phyloP scores from a whole-genome alignment of 768 basidiomycete genomes.

The Lactifluus subvellereus region DNA sequence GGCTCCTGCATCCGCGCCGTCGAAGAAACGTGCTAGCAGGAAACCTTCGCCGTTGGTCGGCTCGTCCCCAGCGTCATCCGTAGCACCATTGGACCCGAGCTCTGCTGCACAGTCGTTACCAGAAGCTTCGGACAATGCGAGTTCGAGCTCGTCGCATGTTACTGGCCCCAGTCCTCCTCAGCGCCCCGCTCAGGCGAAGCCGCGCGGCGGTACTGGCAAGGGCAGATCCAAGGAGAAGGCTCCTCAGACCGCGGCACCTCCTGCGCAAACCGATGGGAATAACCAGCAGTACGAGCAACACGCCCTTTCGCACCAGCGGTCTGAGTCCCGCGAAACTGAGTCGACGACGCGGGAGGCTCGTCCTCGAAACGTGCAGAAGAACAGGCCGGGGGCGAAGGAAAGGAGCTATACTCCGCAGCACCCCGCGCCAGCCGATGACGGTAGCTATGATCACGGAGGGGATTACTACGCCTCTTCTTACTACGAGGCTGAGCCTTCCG shows the following conservation, averaged over 20 bases:
- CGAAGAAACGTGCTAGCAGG: conserved; percentile 6
- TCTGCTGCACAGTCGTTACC: neutral
- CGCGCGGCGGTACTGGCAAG: neutral
- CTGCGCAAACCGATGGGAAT: neutral
- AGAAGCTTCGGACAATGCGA: neutral
- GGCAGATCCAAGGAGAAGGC: neutral
- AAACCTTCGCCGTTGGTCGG: conserved; percentile 6
- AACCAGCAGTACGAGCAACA: neutral
- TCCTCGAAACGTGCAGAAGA: neutral
- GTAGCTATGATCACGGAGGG: neutral
- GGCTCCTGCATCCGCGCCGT: neutral
- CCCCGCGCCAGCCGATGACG: neutral
- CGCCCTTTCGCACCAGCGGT: neutral
- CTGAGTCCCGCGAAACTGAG: neutral
- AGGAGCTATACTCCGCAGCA: neutral
- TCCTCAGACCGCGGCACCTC: neutral
- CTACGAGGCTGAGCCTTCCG: neutral
- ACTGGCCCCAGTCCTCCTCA: neutral
- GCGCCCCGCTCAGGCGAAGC: neutral
- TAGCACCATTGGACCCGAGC: neutral
- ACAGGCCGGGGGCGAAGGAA: neutral
- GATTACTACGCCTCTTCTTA: neutral
- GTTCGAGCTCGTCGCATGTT: neutral
- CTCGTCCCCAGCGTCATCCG: conserved; percentile 3
- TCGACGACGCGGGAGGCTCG: neutral